Base-by-base conservation (phyloP, 257 asterid genomes). In the Fraxinus pennsylvanica region DNA sequence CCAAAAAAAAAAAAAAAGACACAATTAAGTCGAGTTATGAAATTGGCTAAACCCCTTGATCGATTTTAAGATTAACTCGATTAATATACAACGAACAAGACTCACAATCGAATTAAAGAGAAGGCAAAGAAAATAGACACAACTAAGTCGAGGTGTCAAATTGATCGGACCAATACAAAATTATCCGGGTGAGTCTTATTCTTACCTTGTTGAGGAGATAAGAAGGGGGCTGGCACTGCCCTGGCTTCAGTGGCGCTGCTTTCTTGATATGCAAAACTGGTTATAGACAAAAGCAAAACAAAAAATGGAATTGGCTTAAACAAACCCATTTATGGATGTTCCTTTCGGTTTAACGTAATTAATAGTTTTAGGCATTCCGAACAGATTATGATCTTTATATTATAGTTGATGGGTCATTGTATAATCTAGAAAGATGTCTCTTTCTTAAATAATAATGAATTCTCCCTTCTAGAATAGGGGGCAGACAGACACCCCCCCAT, bases 141-240 rank as follows among this genome's bases (percentile, higher is more conserved):
- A 45, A 45, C 19, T 13, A 45, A 45, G 19, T 45, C 5, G 54
- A 45, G 54, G 17, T 2, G 54, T 13, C 54, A 45, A 45, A 45
- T 45, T 45, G 54, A 3, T 13, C 3, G 15, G 54, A 45, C 5
- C 19, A 13, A 45, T 45, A 13, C 19, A 12, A 12, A 10, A 3
- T 45, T 45, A 3, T 45, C 9, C 43, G 0, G 10, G 43, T 7
- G 38, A 5, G 43, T 38, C 43, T 38, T 38, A 6, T 38, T 38
- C 84, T 80, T 85, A 85, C 86, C 78, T 75, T 41, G 84, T 38
- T 80, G 75, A 29, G 72, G 71, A 4, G 70, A 9, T 13, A 52
- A 35, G 66, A 47, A 78, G 67, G 75, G 73, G 38, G 78, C 45
- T 50, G 81, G 71, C 25, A 13, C 35, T 43, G 65, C 25, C 6